Evolutionary conservation across 768 basidiomycete species (phyloP).

Genomic region (Serendipita sp.): DNA sequence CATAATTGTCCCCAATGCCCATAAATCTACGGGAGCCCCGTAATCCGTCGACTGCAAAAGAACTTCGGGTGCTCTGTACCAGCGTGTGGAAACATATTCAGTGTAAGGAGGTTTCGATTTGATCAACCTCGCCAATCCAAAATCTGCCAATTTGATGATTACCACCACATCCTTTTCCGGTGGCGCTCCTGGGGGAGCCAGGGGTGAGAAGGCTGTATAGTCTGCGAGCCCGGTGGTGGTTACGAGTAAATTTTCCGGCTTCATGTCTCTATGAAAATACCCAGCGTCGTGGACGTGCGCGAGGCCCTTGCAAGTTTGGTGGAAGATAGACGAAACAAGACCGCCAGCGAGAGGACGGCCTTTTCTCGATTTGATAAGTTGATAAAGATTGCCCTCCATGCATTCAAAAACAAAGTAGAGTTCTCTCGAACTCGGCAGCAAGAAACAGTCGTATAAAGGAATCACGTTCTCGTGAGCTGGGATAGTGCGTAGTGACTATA

Average conservation of each 20-base stretch:
- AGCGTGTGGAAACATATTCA: conserved; percentile 97
- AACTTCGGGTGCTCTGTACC: conserved; percentile 98
- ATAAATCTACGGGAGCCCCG: conserved; percentile 96
- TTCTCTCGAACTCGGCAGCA: conserved; percentile 87
- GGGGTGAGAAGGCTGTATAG: conserved; percentile 66
- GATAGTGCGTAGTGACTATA: conserved; percentile 82
- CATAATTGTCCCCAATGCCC: conserved; percentile 97
- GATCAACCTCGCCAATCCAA: conserved; percentile 88
- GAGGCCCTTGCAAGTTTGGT: conserved; percentile 77
- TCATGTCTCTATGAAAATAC: conserved; percentile 99
- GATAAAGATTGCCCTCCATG: conserved; percentile 99
- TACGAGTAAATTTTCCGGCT: conserved; percentile 96
- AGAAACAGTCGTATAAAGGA: conserved; percentile 96
- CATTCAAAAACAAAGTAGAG: conserved; percentile 99
- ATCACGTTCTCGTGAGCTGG: conserved; percentile 95
- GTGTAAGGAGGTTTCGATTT: conserved; percentile 84
- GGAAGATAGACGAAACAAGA: conserved; percentile 86
- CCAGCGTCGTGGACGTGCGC: conserved; percentile 83
- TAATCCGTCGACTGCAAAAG: conserved; percentile 83
- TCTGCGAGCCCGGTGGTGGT: conserved; percentile 92
- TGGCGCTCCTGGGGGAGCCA: conserved; percentile 41
- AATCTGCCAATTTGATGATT: conserved; percentile 96
- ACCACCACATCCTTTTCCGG: conserved; percentile 88
- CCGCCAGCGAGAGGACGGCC: conserved; percentile 93
- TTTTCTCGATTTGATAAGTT: conserved; percentile 93